A percentile compares a stretch with the other conserved stretches of the same genome.
Evolutionary conservation across 2,329 filamentous ascomycete genomes (phyloP).

Genomic region (Bipolaris sorokiniana): DNA sequence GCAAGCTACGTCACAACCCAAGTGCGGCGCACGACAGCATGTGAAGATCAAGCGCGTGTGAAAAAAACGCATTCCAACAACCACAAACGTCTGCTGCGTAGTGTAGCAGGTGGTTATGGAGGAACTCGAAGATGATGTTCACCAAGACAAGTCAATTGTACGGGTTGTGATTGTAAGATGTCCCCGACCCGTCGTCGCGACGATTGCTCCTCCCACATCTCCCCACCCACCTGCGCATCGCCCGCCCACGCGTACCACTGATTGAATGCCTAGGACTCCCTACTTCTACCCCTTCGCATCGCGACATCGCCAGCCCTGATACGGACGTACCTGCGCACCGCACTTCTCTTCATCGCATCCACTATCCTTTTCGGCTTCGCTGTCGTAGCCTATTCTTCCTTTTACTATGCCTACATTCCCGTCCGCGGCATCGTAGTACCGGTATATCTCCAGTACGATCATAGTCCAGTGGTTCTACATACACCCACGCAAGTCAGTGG

Average conservation of each 20-base stretch:
- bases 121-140: conserved; percentile 28
- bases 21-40: conserved; percentile 20
- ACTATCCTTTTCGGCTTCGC: conserved; percentile 64
- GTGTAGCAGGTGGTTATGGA: conserved; percentile 25
- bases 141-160: conserved; percentile 20
- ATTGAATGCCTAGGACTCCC: conserved; percentile 53
- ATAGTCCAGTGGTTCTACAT: conserved; percentile 12
- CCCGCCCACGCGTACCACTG: conserved; percentile 5
- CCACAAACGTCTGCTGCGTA: not conserved
- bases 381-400: conserved; percentile 66
- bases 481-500: conserved; percentile 12
- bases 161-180: conserved; percentile 30
- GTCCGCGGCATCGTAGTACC: conserved; percentile 66
- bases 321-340: conserved; percentile 67
- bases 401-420: conserved; percentile 73
- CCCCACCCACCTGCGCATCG: not conserved
- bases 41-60: conserved; percentile 27
- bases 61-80: conserved; percentile 15
- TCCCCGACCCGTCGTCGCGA: not conserved
- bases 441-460: conserved; percentile 70
- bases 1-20: conserved; percentile 38
- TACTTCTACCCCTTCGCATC: conserved; percentile 61
- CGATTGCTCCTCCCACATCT: not conserved
- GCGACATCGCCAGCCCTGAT: conserved; percentile 67
- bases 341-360: conserved; percentile 61